These are phyloP conservation scores for Saccharomycopsis sp. DNA, from an alignment of 805 yeast species.

Conservation along the genomic window DNA sequence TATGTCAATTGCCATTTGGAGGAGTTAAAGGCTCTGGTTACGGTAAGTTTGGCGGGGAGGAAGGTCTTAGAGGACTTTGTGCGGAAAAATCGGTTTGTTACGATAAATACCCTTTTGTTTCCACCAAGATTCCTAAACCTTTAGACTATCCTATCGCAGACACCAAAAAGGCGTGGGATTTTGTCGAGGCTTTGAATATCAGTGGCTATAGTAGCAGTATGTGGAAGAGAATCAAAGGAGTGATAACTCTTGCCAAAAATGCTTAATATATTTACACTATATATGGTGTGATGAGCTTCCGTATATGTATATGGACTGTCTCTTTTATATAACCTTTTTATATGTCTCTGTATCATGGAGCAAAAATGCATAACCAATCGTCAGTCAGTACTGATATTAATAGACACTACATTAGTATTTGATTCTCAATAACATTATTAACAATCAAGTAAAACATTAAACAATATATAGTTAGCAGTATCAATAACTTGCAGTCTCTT, in stretches of 20 bases:
- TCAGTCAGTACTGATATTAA: no score
- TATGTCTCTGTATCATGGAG: no score
- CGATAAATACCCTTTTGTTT: constrained; percentile 72
- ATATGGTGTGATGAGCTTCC: no score
- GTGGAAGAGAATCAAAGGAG: constrained; percentile 60
- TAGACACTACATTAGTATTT: no score
- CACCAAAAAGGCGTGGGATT: constrained; percentile 79
- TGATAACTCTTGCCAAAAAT: constrained; percentile 40
- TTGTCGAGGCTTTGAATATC: constrained; percentile 72
- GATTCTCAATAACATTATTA: no score
- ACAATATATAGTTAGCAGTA: background rate
- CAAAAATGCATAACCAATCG: no score
- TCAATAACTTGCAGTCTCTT: constrained; percentile 18
- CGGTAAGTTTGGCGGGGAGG: constrained; percentile 97
- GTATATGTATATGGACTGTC: no score
- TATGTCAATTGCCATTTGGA: constrained; percentile 96
- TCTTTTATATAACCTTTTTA: no score
- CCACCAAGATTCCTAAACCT: constrained; percentile 80
- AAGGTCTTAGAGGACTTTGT: constrained; percentile 88
- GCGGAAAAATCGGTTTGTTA: constrained; percentile 79
- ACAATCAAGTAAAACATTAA: background rate
- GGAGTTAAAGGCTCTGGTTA: constrained; percentile 91
- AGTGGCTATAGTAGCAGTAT: constrained; percentile 75
- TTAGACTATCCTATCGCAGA: constrained; percentile 87
- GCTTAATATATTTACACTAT: constrained; percentile 5